Evolutionary conservation across 169 alveolate genomes (phyloP).

Genomic region (Plasmodium relictum): DNA sequence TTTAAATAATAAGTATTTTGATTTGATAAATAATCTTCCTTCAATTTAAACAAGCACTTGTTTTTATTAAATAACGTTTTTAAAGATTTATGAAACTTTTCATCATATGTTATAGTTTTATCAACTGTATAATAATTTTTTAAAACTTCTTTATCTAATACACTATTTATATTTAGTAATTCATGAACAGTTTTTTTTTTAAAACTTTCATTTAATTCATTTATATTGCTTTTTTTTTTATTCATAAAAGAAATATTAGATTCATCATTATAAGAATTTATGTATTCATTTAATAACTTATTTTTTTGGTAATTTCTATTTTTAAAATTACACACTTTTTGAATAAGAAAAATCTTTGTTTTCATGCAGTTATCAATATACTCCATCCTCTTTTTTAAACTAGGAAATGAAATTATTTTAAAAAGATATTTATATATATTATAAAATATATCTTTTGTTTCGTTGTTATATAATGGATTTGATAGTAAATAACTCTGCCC

Average conservation of each 20-base stretch:
- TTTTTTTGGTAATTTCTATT: conserved; percentile 8
- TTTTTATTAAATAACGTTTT: conserved; percentile 11
- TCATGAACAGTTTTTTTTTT: conserved; percentile 18
- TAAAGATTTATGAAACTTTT: neutral
- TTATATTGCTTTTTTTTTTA: neutral
- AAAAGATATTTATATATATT: conserved; percentile 33
- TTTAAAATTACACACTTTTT: conserved; percentile 19
- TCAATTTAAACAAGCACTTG: conserved; percentile 45
- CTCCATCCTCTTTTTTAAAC: conserved; percentile 64
- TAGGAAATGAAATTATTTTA: conserved; percentile 24
- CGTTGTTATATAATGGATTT: conserved; percentile 62
- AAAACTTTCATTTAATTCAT: neutral
- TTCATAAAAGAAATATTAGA: neutral
- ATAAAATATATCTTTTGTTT: conserved; percentile 68
- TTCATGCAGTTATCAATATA: conserved; percentile 53
- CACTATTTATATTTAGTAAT: conserved; percentile 21
- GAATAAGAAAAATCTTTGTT: conserved; percentile 41
- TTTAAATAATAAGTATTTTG: conserved; percentile 25
- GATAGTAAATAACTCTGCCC: conserved; percentile 22
- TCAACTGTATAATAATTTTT: conserved; percentile 41
- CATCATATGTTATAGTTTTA: conserved; percentile 36
- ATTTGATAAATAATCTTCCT: conserved; percentile 22
- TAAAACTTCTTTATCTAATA: conserved; percentile 36
- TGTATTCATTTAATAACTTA: conserved; percentile 17
- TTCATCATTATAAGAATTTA: neutral